These are phyloP conservation scores for Podospora sp. DNA, from an alignment of 495 filamentous ascomycete species.

Conservation along the genomic window DNA sequence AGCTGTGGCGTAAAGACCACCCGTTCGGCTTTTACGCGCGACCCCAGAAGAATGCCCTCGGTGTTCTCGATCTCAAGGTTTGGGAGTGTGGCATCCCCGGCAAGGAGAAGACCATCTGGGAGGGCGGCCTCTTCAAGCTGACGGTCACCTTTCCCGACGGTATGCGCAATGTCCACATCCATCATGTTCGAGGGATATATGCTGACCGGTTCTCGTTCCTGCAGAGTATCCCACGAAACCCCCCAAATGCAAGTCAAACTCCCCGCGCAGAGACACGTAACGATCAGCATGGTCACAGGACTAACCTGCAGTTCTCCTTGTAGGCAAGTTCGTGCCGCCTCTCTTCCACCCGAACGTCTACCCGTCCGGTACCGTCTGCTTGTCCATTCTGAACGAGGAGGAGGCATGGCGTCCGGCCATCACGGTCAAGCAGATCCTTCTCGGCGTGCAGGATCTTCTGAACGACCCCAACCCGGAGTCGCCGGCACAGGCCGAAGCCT, in stretches of 20 bases:
- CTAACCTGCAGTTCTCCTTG: conserved; percentile 29
- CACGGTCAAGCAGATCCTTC: conserved; percentile 94
- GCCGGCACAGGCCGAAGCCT: conserved; percentile 95
- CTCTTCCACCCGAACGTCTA: conserved; percentile 99
- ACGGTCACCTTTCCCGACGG: conserved; percentile 93
- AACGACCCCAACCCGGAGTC: conserved; percentile 97
- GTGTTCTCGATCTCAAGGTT: conserved; percentile 85
- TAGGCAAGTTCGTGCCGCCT: conserved; percentile 95
- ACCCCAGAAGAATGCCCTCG: conserved; percentile 75
- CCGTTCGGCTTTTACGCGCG: conserved; percentile 97
- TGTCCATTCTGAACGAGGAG: conserved; percentile 97
- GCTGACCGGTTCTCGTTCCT: conserved; percentile 26
- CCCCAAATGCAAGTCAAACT: conserved; percentile 80
- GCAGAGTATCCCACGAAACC: conserved; percentile 98
- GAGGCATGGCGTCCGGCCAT: conserved; percentile 98
- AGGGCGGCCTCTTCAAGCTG: conserved; percentile 92
- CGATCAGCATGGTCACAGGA: conserved; percentile 21
- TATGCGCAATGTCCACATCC: conserved; percentile 47
- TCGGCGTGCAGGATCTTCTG: conserved; percentile 93
- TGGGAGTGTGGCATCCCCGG: conserved; percentile 98
- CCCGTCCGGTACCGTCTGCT: conserved; percentile 94
- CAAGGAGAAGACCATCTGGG: conserved; percentile 95
- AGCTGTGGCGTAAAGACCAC: conserved; percentile 95
- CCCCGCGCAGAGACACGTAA: conserved; percentile 12
- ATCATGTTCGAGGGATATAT: not conserved